Evolutionary conservation across 495 filamentous ascomycete genomes (phyloP), one percentile per base, ranked within the genome.

Genomic region (Bathelium albidoporum): DNA sequence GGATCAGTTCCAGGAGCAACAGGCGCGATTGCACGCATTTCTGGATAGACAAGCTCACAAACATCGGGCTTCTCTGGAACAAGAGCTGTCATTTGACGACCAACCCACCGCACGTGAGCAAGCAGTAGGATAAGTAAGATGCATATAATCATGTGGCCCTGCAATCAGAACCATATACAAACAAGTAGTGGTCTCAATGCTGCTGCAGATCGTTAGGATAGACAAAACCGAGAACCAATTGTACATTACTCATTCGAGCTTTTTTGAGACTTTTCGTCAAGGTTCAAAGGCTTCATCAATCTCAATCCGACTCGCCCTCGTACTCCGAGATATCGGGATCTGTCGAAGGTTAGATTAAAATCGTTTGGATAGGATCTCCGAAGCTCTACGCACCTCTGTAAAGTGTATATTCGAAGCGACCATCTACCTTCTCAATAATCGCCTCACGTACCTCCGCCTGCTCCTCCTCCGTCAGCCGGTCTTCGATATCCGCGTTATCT

Each of bases 321-420:
- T 72, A 77, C 26, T 77, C 74, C 9, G 73, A 72, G 1, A 75
- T 59, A 45, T 75, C 70, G 10, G 73, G 74, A 67, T 77, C 75
- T 76, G 16, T 28, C 41, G 14, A 10, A 29, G 45, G 2, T 34
- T 44, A 28, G 59, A 32, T 18, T 18, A 18, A 11, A 14, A 59
- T n/a, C n/a, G n/a, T n/a, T n/a, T n/a, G n/a, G n/a, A n/a, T n/a
- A 12, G 9, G 14, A 1, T n/a, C 7, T n/a, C 1, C 24, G 18
- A 9, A 28, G 7, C 32, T 14, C 26, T n/a, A 55, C 65, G 31
- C 61, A 77, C 75, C 76, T 73, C 72, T 68, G 20, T 66, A 65
- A 22, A 72, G 69, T 26, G 69, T 70, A 62, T 76, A 78, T 20
- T 76, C 74, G 28, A 78, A 70, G 7, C 71, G 64, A 0, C 76